phyloP scores from a whole-genome alignment of 768 basidiomycete genomes.

The Auricularia sp. region DNA sequence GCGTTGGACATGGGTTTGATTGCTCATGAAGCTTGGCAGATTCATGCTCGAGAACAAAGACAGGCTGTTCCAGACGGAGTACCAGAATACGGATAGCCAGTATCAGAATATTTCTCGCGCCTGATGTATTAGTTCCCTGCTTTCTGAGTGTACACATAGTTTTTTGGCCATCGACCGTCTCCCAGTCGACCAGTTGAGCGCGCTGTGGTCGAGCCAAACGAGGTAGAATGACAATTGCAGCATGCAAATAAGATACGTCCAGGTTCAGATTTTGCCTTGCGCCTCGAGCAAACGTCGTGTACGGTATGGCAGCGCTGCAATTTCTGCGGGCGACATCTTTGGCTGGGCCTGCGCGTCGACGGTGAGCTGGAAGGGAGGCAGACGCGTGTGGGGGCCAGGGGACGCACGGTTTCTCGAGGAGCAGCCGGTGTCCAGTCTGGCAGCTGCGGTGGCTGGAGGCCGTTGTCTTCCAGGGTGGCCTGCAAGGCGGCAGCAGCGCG shows the following conservation, averaged over 20 bases:
- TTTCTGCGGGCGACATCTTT: not conserved
- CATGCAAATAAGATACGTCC: not conserved
- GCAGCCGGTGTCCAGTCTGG: not conserved
- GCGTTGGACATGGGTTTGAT: not conserved
- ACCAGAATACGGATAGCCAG: conserved; percentile 61
- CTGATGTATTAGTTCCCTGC: conserved; percentile 23
- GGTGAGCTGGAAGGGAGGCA: not conserved
- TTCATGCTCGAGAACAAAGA: conserved; percentile 72
- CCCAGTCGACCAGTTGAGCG: not conserved
- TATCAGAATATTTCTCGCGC: conserved; percentile 81
- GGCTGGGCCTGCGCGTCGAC: not conserved
- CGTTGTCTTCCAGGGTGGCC: not conserved
- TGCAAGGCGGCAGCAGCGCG: not conserved
- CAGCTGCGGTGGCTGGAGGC: not conserved
- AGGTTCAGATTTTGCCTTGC: not conserved
- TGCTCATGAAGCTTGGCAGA: conserved; percentile 25
- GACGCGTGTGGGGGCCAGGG: not conserved
- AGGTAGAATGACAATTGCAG: not conserved
- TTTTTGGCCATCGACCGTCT: not conserved
- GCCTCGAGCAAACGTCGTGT: not conserved
- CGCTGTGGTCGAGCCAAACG: not conserved
- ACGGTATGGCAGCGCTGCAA: not conserved
- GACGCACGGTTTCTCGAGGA: not conserved
- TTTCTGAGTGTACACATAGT: not conserved
- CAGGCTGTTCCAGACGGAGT: conserved; percentile 64